A percentile compares a stretch with the other conserved stretches of the same genome.
Conservation (phyloP, 139 green algal genomes). For the Mesotaenium endlicherianum region DNA sequence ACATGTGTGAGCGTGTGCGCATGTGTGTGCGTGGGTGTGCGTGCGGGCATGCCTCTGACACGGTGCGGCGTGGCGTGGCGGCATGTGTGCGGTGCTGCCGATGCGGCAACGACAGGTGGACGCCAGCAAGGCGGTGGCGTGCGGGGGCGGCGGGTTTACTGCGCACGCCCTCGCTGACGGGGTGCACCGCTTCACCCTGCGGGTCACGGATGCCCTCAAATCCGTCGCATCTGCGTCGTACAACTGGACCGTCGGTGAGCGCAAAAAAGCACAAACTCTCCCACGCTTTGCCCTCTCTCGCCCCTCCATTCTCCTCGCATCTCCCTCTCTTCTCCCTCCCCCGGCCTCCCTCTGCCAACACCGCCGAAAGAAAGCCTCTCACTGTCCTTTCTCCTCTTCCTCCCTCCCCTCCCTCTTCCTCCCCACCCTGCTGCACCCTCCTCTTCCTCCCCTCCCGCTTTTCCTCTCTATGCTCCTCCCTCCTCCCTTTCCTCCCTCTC, state of each 20-base stretch:
- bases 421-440: background rate
- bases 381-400: background rate
- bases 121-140: background rate
- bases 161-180: background rate
- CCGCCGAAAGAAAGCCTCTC: background rate
- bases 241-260: conserved; percentile 5
- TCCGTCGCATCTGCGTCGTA: background rate
- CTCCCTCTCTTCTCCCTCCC: background rate
- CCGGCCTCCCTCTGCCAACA: background rate
- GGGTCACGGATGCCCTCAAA: background rate
- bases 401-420: background rate
- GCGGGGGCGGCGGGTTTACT: background rate
- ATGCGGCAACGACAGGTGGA: background rate
- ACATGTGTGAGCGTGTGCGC: no score
- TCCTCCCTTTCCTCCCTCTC: background rate
- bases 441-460: background rate
- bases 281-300: no score
- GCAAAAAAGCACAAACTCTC: no score
- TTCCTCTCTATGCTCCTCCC: background rate
- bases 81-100: background rate
- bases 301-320: background rate
- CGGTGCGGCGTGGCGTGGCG: background rate
- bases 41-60: background rate
- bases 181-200: background rate
- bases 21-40: no score